These are phyloP conservation scores for Hamigera avellanea DNA, from an alignment of 495 filamentous ascomycete genomes.

Conservation along the genomic window DNA sequence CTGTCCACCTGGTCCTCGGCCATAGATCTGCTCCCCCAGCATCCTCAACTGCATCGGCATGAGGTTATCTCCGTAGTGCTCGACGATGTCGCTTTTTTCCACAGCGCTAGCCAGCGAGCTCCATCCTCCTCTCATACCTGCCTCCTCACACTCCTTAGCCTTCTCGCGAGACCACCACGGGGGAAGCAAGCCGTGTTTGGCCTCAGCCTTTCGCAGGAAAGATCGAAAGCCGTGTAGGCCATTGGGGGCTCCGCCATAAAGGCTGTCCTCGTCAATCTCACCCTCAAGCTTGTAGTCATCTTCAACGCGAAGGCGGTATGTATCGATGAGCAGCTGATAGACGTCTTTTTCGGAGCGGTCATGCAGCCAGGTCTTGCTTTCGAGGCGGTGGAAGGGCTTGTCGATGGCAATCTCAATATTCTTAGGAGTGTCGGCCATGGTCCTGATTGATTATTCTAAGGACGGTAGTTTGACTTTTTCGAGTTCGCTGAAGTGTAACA, in stretches of 20 bases:
- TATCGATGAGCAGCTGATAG: slow-evolving; percentile 34
- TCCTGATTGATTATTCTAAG: too few relatives aligned
- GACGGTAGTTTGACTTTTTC: too few relatives aligned
- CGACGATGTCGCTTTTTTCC: too few relatives aligned
- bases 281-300: slow-evolving; percentile 20
- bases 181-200: slow-evolving; percentile 18
- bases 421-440: too few relatives aligned
- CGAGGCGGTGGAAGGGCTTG: slow-evolving; percentile 6
- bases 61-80: too few relatives aligned
- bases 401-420: neutral
- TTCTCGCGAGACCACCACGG: slow-evolving; percentile 28
- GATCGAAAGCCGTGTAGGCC: slow-evolving; percentile 12
- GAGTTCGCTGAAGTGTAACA: too few relatives aligned
- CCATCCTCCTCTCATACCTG: slow-evolving; percentile 13
- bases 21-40: too few relatives aligned
- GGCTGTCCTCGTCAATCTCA: slow-evolving; percentile 6
- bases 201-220: slow-evolving; percentile 13
- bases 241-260: slow-evolving; percentile 14
- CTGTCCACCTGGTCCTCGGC: too few relatives aligned
- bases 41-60: too few relatives aligned
- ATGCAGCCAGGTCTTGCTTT: slow-evolving; percentile 6
- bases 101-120: too few relatives aligned
- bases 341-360: slow-evolving; percentile 24
- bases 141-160: slow-evolving; percentile 12
- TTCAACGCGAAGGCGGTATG: slow-evolving; percentile 33